phyloP scores from a whole-genome alignment of 768 basidiomycete species.

The Amanita phalloides region DNA sequence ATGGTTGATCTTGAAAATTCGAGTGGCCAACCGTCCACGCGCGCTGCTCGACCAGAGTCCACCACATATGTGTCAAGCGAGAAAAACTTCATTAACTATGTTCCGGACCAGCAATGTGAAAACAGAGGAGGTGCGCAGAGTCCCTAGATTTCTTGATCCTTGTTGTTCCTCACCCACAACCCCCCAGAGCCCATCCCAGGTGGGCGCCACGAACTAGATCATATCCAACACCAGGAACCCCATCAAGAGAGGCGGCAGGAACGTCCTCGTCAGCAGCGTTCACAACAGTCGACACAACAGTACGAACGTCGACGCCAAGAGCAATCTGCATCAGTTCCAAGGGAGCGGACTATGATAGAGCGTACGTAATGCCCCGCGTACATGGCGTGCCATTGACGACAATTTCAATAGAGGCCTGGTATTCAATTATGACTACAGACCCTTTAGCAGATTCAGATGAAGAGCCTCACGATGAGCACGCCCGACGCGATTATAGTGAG shows the following conservation, averaged over 20 bases:
- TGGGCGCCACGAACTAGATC: neutral
- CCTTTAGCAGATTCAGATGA: conserved; percentile 68
- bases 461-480: conserved; percentile 53
- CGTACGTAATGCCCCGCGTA: conserved; percentile 20
- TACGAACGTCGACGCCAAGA: conserved; percentile 5
- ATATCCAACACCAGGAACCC: neutral
- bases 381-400: conserved; percentile 5
- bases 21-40: neutral
- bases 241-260: conserved; percentile 1
- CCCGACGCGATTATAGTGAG: conserved; percentile 58
- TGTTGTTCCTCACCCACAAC: neutral
- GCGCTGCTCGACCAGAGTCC: neutral
- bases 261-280: conserved; percentile 4
- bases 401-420: conserved; percentile 56
- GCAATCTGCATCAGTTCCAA: conserved; percentile 6
- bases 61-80: neutral
- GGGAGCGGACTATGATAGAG: conserved; percentile 35
- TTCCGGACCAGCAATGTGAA: neutral
- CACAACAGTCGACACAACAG: conserved; percentile 5
- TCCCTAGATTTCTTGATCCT: neutral
- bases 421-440: conserved; percentile 48
- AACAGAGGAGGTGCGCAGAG: neutral
- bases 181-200: neutral
- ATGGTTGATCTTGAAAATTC: neutral
- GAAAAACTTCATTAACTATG: conserved; percentile 1